Conservation (phyloP, 225 moss, liverwort and hornwort genomes). For the Antitrichia curtipendula region DNA sequence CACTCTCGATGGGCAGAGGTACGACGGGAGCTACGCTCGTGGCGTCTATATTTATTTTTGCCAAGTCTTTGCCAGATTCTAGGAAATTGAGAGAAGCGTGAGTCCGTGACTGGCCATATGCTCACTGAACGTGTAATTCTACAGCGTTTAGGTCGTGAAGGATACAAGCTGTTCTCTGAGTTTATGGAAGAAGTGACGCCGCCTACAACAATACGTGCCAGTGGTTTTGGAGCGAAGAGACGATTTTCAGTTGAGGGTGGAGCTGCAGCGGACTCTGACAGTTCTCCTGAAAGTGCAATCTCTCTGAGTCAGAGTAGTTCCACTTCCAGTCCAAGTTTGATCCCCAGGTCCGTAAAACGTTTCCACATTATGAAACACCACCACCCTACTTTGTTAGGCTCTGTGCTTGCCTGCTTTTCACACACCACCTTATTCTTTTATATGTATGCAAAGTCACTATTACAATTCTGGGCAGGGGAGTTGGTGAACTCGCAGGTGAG, state of each 20-base stretch:
- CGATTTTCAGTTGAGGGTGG: conserved; percentile 58
- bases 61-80: not conserved
- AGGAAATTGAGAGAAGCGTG: not conserved
- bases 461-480: not conserved
- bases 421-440: not conserved
- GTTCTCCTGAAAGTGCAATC: conserved; percentile 37
- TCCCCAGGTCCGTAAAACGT: conserved; percentile 27
- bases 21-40: not conserved
- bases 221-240: conserved; percentile 56
- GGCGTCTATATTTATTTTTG: not conserved
- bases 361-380: not conserved
- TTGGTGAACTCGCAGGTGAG: not conserved
- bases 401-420: not conserved
- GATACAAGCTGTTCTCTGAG: conserved; percentile 67
- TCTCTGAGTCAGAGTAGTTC: conserved; percentile 35
- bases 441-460: not conserved
- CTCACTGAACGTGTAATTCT: not conserved
- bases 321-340: conserved; percentile 22
- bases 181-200: conserved; percentile 67
- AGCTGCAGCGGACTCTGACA: conserved; percentile 12
- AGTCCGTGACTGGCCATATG: not conserved
- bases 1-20: conserved; percentile 80
- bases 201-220: conserved; percentile 58
- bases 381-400: not conserved
- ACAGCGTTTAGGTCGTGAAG: conserved; percentile 58